Conservation (phyloP, 495 filamentous ascomycete genomes). For the Podospora conica region DNA sequence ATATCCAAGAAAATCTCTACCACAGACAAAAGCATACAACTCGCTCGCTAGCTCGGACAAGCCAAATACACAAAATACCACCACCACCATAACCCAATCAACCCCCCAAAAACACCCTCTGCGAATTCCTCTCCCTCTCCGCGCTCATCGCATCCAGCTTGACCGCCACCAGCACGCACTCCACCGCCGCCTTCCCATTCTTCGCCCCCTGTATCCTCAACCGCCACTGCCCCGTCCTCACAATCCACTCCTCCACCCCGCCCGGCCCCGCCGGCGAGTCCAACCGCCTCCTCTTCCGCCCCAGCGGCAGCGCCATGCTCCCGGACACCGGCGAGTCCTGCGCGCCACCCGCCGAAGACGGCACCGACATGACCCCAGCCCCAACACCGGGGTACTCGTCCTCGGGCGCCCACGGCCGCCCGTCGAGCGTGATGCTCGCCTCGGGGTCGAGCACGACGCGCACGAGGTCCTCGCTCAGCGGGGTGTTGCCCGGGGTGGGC, state of each 20-base stretch:
- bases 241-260: constrained; percentile 53
- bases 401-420: constrained; percentile 38
- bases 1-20: not conserved
- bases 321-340: constrained; percentile 34
- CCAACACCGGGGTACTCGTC: constrained; percentile 17
- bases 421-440: constrained; percentile 68
- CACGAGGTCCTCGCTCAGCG: constrained; percentile 63
- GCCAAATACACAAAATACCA: not conserved
- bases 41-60: not conserved
- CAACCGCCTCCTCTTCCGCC: constrained; percentile 45
- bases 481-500: constrained; percentile 62
- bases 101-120: constrained; percentile 56
- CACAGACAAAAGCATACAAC: not conserved
- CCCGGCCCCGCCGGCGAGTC: constrained; percentile 23
- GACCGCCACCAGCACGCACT: constrained; percentile 66
- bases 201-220: constrained; percentile 56
- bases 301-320: constrained; percentile 4
- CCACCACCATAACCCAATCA: not conserved
- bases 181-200: constrained; percentile 50
- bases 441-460: constrained; percentile 61
- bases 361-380: constrained; percentile 22
- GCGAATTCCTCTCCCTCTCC: constrained; percentile 61
- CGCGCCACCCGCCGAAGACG: constrained; percentile 29
- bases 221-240: constrained; percentile 77
- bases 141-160: constrained; percentile 71